These are phyloP conservation scores for Pterulicium gracile DNA, from an alignment of 1,284 basidiomycete species.

Conservation along the genomic window DNA sequence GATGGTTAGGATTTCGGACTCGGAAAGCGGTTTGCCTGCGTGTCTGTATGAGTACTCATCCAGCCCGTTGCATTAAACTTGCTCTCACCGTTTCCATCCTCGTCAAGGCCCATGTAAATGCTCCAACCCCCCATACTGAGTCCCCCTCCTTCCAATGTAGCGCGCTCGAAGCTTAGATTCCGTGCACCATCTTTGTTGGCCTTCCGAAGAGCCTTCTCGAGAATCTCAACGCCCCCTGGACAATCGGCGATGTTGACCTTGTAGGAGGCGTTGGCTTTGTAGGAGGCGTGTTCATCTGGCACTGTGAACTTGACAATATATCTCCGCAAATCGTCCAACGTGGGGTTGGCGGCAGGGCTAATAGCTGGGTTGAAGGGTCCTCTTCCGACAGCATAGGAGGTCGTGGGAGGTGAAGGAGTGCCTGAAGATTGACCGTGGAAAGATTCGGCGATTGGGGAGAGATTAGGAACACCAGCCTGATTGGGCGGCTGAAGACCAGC, in stretches of 20 bases:
- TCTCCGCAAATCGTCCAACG: constrained; percentile 68
- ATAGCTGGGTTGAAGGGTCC: constrained; percentile 41
- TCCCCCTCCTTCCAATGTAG: constrained; percentile 51
- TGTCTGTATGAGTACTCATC: no score
- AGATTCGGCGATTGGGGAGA: constrained; percentile 65
- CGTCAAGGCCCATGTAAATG: constrained; percentile 56
- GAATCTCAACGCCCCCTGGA: constrained; percentile 69
- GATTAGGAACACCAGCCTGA: constrained; percentile 24
- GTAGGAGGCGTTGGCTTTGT: constrained; percentile 35
- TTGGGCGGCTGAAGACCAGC: constrained; percentile 24
- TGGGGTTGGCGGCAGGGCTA: constrained; percentile 24
- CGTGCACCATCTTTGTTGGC: constrained; percentile 59
- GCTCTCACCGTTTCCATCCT: constrained; percentile 48
- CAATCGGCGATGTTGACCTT: constrained; percentile 77
- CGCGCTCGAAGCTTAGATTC: constrained; percentile 39
- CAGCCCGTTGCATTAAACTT: no score
- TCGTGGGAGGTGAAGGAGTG: constrained; percentile 38
- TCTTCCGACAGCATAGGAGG: constrained; percentile 39
- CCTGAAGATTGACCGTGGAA: constrained; percentile 31
- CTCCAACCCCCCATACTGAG: constrained; percentile 84
- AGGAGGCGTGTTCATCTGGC: constrained; percentile 49
- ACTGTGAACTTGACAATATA: constrained; percentile 82
- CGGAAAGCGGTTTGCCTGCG: constrained; percentile 65
- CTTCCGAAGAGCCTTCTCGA: constrained; percentile 82
- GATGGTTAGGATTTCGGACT: constrained; percentile 74